Conservation (phyloP, 345 rosid species). For the Syzygium aromaticum region DNA sequence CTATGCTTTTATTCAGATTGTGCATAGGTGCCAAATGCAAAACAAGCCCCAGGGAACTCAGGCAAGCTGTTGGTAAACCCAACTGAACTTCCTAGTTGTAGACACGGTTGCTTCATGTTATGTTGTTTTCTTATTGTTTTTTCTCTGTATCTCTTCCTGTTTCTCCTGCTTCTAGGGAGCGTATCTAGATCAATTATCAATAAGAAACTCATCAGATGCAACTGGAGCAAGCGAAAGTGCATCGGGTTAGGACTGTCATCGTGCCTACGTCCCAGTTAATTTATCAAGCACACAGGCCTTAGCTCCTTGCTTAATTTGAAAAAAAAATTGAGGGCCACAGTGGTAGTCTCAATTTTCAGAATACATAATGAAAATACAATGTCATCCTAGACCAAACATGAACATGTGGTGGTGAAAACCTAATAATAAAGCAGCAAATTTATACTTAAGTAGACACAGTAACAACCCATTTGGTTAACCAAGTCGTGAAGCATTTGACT, state of each 20-base stretch:
- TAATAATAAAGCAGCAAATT: background rate
- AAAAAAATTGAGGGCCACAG: background rate
- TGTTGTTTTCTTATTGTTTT: too few species aligned
- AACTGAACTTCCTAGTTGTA: too few species aligned
- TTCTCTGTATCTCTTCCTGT: background rate
- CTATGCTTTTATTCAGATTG: fast-evolving
- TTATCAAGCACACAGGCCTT: too few species aligned
- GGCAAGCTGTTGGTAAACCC: background rate
- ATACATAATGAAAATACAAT: too few species aligned
- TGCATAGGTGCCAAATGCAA: background rate
- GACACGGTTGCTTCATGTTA: too few species aligned
- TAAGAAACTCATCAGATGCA: background rate
- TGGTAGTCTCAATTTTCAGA: too few species aligned
- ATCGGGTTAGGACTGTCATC: background rate
- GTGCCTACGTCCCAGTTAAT: background rate
- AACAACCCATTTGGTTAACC: too few species aligned
- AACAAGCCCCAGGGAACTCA: background rate
- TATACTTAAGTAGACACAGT: too few species aligned
- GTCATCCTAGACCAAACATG: too few species aligned
- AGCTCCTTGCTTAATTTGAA: background rate
- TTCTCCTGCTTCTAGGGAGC: background rate
- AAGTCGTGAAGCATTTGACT: too few species aligned
- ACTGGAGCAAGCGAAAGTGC: background rate
- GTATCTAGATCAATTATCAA: background rate
- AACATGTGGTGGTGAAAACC: too few species aligned